These are phyloP conservation scores for Gonapodya prolifera DNA, from an alignment of 192 early-diverging fungal species.

Conservation along the genomic window DNA sequence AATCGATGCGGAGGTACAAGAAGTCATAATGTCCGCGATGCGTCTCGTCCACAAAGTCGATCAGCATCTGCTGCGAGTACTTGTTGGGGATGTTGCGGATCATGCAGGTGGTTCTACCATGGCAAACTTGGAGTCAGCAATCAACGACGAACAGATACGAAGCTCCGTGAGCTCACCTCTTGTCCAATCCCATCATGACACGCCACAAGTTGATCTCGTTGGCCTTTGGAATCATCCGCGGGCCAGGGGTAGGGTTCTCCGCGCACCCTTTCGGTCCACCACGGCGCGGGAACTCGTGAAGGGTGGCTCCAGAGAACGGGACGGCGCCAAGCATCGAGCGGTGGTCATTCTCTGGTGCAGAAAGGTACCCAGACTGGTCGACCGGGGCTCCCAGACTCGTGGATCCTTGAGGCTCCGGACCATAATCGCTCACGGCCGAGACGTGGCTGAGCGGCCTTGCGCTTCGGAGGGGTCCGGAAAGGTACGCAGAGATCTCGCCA, in stretches of 20 bases:
- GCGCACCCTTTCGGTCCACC: background rate
- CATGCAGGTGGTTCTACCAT: constrained; percentile 70
- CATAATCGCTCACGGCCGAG: background rate
- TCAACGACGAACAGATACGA: background rate
- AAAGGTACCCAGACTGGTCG: background rate
- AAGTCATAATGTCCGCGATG: constrained; percentile 61
- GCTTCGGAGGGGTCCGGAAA: background rate
- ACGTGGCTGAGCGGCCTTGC: background rate
- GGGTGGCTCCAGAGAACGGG: background rate
- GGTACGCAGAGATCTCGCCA: background rate
- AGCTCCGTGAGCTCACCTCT: background rate
- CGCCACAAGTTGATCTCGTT: background rate
- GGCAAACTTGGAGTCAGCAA: background rate
- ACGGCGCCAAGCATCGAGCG: background rate
- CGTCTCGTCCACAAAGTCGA: constrained; percentile 55
- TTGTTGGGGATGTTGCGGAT: constrained; percentile 82
- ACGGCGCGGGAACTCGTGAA: background rate
- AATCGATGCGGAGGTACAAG: constrained; percentile 76
- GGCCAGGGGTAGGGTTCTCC: background rate
- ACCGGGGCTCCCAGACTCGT: background rate
- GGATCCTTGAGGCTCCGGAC: background rate
- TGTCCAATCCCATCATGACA: background rate
- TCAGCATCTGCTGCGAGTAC: constrained; percentile 61
- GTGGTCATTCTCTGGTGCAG: background rate
- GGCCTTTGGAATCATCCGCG: background rate